A percentile compares a stretch with the other conserved stretches of the same genome.
Conservation (phyloP, 1,284 basidiomycete species). For the Malassezia psittaci region DNA sequence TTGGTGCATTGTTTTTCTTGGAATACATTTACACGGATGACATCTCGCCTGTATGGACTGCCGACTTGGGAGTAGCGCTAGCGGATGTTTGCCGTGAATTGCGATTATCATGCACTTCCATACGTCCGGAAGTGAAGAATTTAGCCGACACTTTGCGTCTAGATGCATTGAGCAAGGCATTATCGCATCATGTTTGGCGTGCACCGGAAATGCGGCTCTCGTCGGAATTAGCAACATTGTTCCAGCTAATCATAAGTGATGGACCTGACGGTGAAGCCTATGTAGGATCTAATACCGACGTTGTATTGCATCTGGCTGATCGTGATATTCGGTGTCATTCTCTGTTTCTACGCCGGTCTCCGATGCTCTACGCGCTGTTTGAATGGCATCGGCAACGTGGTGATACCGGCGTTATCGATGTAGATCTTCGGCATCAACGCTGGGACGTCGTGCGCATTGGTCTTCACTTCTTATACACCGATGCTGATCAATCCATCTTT, state of each 20-base stretch:
- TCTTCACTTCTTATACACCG: slow-evolving; percentile 68
- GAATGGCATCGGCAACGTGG: slow-evolving; percentile 65
- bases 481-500: slow-evolving; percentile 60
- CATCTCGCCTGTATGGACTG: slow-evolving; percentile 73
- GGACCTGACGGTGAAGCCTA: slow-evolving; percentile 32
- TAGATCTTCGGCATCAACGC: slow-evolving; percentile 65
- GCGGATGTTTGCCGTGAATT: slow-evolving; percentile 45
- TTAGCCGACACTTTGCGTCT: slow-evolving; percentile 55
- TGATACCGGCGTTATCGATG: slow-evolving; percentile 55
- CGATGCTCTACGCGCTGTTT: slow-evolving; percentile 79
- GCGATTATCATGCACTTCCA: slow-evolving; percentile 14
- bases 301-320: slow-evolving; percentile 66
- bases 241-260: too few species aligned
- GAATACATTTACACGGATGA: slow-evolving; percentile 82
- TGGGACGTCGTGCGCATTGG: slow-evolving; percentile 71
- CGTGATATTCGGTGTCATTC: slow-evolving; percentile 63
- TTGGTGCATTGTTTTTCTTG: slow-evolving; percentile 66
- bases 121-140: slow-evolving; percentile 55
- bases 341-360: slow-evolving; percentile 65
- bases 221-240: slow-evolving; percentile 53
- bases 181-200: slow-evolving; percentile 46
- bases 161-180: slow-evolving; percentile 47
- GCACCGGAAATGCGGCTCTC: slow-evolving; percentile 52
- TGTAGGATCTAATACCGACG: slow-evolving; percentile 51
- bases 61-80: slow-evolving; percentile 62